A percentile compares a stretch with the other conserved stretches of the same genome.
phyloP scores from a whole-genome alignment of 1,139 yeast genomes.

The Lizanozyma gosingica region DNA sequence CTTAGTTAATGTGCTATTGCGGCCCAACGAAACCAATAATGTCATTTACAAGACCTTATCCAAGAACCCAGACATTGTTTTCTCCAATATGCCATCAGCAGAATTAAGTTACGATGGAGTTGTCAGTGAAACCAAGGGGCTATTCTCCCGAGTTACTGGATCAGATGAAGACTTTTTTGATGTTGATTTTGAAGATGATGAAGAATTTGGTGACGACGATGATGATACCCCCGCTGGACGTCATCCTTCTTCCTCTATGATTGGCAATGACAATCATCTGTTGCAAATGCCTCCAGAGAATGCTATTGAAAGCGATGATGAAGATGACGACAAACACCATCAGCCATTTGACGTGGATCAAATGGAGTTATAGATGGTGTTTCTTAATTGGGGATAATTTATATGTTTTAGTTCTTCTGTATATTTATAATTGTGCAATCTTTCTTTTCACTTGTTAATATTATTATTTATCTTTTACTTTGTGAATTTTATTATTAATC shows the following conservation, averaged over 20 bases:
- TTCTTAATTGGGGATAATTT: too few species aligned
- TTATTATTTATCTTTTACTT: too few species aligned
- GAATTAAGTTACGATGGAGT: constrained; percentile 90
- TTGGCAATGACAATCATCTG: not conserved
- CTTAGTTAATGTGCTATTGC: constrained; percentile 26
- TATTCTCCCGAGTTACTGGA: constrained; percentile 76
- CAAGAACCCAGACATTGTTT: constrained; percentile 35
- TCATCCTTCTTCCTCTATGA: not conserved
- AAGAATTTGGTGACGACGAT: constrained; percentile 35
- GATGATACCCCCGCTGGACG: not conserved
- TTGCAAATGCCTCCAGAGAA: not conserved
- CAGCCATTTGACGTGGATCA: not conserved
- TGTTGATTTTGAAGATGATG: constrained; percentile 93
- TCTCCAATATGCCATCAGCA: constrained; percentile 64
- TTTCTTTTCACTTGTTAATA: too few species aligned
- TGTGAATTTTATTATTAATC: too few species aligned
- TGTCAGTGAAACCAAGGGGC: constrained; percentile 66
- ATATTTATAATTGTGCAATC: too few species aligned
- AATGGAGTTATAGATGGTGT: not conserved
- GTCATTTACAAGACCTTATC: constrained; percentile 20
- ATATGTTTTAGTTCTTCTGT: not conserved
- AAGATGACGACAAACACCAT: not conserved
- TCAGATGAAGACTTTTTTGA: constrained; percentile 93
- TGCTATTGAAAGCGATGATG: not conserved
- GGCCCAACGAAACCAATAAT: constrained; percentile 24